These are phyloP conservation scores for Dothistroma septosporum DNA, from an alignment of 2,329 filamentous ascomycete species.

Conservation along the genomic window DNA sequence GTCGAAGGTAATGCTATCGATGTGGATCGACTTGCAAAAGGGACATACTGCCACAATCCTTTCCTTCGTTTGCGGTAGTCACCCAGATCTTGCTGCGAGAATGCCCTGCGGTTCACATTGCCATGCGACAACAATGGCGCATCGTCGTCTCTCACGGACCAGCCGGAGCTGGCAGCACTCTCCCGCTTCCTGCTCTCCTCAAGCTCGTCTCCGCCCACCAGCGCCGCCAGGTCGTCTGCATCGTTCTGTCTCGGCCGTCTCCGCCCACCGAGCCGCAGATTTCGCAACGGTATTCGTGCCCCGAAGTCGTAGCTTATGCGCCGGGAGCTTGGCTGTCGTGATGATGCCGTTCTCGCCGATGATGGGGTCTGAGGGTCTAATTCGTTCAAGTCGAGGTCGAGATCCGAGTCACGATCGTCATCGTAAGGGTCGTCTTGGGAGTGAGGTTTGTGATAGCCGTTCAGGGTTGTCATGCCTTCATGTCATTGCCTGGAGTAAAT, in stretches of 20 bases:
- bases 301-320: conserved; percentile 38
- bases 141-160: conserved; percentile 59
- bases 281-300: conserved; percentile 65
- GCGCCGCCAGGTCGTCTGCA: conserved; percentile 61
- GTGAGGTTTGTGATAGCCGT: conserved; percentile 50
- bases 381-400: conserved; percentile 73
- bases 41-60: conserved; percentile 27
- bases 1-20: conserved; percentile 27
- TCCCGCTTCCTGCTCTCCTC: conserved; percentile 36
- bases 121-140: conserved; percentile 59
- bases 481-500: not conserved
- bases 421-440: conserved; percentile 61
- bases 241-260: conserved; percentile 48
- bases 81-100: conserved; percentile 13
- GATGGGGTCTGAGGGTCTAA: conserved; percentile 57
- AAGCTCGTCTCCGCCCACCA: conserved; percentile 54
- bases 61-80: conserved; percentile 18
- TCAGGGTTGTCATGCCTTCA: conserved; percentile 44
- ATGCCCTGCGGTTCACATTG: conserved; percentile 15
- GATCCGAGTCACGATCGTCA: conserved; percentile 59
- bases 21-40: conserved; percentile 21
- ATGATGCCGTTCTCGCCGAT: conserved; percentile 14
- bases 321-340: conserved; percentile 15
- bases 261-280: conserved; percentile 48
- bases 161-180: conserved; percentile 44